Percentiles rank a stretch among this genome's conserved stretches.
These are phyloP conservation scores for Komagataella phaffii DNA, from an alignment of 805 yeast genomes.

Conservation along the genomic window DNA sequence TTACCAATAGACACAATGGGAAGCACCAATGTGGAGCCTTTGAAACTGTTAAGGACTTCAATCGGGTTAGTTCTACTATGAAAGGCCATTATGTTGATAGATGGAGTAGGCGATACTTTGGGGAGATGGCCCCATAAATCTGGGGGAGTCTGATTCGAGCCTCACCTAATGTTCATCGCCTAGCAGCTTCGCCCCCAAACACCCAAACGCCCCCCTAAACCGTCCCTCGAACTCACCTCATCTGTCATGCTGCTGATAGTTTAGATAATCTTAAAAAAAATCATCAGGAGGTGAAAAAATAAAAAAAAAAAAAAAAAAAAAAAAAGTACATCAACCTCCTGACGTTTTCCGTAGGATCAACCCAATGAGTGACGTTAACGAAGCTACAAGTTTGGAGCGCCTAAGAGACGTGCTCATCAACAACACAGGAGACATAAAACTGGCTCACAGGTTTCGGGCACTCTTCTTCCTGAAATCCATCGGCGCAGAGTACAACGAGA, in stretches of 20 bases:
- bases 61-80: conserved; percentile 12
- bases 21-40: conserved; percentile 35
- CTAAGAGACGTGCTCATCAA: conserved; percentile 60
- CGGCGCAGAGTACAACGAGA: conserved; percentile 56
- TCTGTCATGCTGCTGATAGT: neutral
- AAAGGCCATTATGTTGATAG: conserved; percentile 11
- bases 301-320: neutral
- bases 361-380: conserved; percentile 11
- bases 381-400: conserved; percentile 34
- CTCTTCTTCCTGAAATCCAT: conserved; percentile 78
- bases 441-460: conserved; percentile 89
- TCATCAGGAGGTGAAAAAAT: neutral
- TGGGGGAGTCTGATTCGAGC: neutral
- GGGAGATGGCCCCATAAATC: neutral
- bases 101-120: neutral
- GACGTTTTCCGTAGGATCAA: neutral
- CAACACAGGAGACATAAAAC: conserved; percentile 51
- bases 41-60: conserved; percentile 8
- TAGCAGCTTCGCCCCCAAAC: neutral
- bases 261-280: neutral
- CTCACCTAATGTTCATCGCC: neutral
- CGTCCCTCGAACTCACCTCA: neutral
- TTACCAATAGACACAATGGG: conserved; percentile 85
- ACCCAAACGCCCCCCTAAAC: neutral
- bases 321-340: neutral